Evolutionary conservation across 805 yeast species (phyloP), one percentile per base, ranked within the genome.

Genomic region (Wickerhamomyces queroliae): DNA sequence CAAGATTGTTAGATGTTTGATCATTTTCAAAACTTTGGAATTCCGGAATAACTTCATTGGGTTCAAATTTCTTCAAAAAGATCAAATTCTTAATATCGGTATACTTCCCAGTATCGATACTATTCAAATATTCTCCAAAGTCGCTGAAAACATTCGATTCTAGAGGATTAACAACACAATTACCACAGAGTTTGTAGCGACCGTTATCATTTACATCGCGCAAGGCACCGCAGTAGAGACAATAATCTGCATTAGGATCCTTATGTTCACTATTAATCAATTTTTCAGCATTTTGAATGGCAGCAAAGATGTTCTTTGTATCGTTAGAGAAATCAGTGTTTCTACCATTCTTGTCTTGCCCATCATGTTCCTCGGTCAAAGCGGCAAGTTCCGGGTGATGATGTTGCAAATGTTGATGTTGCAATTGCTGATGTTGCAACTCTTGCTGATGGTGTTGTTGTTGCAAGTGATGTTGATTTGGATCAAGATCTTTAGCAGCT

Each of bases 171-270:
- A 37, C 42, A 10, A 54, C 55, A 47, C 59, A 52, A 39, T 47
- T 48, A 4, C 48, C 53, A 43, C 57, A 52, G 15, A 51, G 30
- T 39, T 52, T 48, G 35, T 50, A 54, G 17, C 56, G 53, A 16
- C 57, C 58, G 33, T 52, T 53, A 33, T 54, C 58, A n/a, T 51
- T 42, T 19, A 52, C 44, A 17, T 45, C 37, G 19, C 53, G 46
- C 16, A 43, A 44, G 9, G 46, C 49, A 32, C 52, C 56, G 38
- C 58, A 53, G 43, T 50, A 52, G 13, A 50, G 22, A 38, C 58
- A 53, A 35, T 33, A 36, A 23, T 40, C 39, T 17, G 39, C 31
- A 6, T 44, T 44, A 23, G 36, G 43, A 24, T 37, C 44, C 24
- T 27, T 15, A 7, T 19, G 35, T 15, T 22, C 20, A 9, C 31